Base-by-base conservation (phyloP, 2,329 filamentous ascomycete genomes). In the Xylariaceae sp. region DNA sequence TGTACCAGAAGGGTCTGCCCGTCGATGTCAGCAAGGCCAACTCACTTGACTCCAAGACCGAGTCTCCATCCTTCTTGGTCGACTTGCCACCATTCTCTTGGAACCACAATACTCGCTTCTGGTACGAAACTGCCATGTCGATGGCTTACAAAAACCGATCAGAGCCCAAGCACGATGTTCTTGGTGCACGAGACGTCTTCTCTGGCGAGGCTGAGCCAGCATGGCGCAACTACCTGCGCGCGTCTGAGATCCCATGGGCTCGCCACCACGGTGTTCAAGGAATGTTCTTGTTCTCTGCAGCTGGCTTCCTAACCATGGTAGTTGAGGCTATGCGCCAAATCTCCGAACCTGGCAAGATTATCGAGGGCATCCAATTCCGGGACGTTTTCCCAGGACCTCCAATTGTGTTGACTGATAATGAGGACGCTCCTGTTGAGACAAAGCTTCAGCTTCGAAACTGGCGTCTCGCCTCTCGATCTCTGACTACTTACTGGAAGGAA, bases 241-340 rank as follows among this genome's bases (percentile, higher is more conserved):
- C 66, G 7, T 59, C 57, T 11, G 67, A 73, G 45, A 42, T 71
- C 1, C 70, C 71, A 2, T 81, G 80, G 62, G 69, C 77, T 9
- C 66, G 73, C 40, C 76, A 80, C 56, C 79, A 81, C 60, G 61
- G 68, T 41, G 75, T 80, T 51, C 69, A 76, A 41, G 73, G 69
- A 55, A 73, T 76, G 41, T 73, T 75, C 50, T 70, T 80, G 50
- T 78, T 75, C 47, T 75, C 78, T 33, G 75, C 71, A n/a, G 71
- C 73, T 1, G 66, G 67, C 1, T 69, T 67, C 46, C 42, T 72
- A 1, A 60, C 63, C 14, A 70, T 71, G 68, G 67, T 68, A 5
- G 63, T 70, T 2, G 69, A 72, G 45, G 71, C 68, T 0, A 60
- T 67, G 38, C 60, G 60, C n/a, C 61, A 68, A 50, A 63, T 59